Evolutionary conservation across 2,329 filamentous ascomycete species (phyloP).

Genomic region (Tolypocladium tropicale): DNA sequence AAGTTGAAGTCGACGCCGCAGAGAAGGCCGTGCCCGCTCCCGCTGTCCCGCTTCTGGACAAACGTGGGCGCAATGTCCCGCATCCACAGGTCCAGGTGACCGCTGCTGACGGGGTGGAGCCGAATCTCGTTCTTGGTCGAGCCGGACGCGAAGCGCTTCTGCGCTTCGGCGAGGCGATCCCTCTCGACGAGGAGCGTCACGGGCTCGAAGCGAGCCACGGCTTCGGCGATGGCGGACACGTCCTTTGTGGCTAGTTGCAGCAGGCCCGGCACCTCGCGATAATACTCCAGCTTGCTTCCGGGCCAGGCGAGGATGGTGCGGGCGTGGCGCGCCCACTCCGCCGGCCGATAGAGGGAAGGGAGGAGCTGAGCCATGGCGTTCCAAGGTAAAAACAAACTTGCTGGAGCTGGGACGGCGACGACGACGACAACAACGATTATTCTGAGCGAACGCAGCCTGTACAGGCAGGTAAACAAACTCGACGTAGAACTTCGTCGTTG

Average conservation of each 20-base stretch:
- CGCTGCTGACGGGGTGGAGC: constrained; percentile 2
- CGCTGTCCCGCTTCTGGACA: constrained; percentile 5
- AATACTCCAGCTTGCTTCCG: background rate
- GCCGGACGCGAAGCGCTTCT: constrained; percentile 1
- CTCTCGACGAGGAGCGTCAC: constrained; percentile 11
- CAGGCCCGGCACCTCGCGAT: background rate
- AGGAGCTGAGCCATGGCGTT: background rate
- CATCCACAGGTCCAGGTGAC: constrained; percentile 15
- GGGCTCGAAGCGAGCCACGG: constrained; percentile 14
- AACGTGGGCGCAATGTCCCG: constrained; percentile 16
- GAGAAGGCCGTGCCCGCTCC: background rate
- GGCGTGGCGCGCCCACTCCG: constrained; percentile 7
- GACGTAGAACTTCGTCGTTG: background rate
- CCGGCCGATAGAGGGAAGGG: constrained; percentile 1
- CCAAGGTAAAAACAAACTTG: no score
- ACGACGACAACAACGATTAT: no score
- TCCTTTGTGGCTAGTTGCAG: constrained; percentile 9
- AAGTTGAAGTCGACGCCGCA: constrained; percentile 15
- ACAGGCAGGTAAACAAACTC: background rate
- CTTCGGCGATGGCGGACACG: constrained; percentile 13
- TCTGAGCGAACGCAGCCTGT: no score
- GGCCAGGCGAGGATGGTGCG: constrained; percentile 7
- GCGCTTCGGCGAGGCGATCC: constrained; percentile 6
- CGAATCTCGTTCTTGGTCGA: constrained; percentile 3
- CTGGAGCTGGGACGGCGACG: background rate